phyloP scores from a whole-genome alignment of 208 protist species.

The Trichomonas tenax region DNA sequence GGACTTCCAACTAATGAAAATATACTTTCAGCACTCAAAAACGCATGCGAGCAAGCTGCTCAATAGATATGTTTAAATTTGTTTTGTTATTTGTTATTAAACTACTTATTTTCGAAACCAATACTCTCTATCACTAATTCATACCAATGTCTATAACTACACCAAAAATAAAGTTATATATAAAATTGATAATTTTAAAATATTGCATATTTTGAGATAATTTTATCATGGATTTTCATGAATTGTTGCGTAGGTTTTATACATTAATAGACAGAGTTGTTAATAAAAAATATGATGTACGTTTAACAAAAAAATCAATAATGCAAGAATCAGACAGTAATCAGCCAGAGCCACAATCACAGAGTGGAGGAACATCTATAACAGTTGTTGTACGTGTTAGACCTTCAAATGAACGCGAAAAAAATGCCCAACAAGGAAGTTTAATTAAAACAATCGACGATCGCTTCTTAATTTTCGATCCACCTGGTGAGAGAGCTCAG shows the following conservation, averaged over 20 bases:
- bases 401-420: background rate
- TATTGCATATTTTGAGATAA: too few relatives aligned
- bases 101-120: too few relatives aligned
- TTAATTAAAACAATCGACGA: background rate
- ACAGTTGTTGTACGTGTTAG: constrained; percentile 5
- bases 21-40: background rate
- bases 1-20: background rate
- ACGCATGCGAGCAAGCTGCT: background rate
- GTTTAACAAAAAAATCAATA: background rate
- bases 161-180: too few relatives aligned
- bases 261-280: too few relatives aligned
- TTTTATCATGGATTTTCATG: too few relatives aligned
- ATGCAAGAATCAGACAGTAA: background rate
- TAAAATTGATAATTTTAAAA: too few relatives aligned
- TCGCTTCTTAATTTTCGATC: background rate
- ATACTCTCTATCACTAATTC: too few relatives aligned
- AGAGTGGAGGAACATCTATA: background rate
- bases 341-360: background rate
- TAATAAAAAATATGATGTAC: background rate
- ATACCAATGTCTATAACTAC: too few relatives aligned
- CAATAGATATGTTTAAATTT: background rate
- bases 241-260: too few relatives aligned
- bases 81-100: background rate
- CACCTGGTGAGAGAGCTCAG: background rate
- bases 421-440: background rate